Evolutionary conservation across 1,284 basidiomycete species (phyloP), one percentile per base, ranked within the genome.

Genomic region (Rhodotorula sp.): DNA sequence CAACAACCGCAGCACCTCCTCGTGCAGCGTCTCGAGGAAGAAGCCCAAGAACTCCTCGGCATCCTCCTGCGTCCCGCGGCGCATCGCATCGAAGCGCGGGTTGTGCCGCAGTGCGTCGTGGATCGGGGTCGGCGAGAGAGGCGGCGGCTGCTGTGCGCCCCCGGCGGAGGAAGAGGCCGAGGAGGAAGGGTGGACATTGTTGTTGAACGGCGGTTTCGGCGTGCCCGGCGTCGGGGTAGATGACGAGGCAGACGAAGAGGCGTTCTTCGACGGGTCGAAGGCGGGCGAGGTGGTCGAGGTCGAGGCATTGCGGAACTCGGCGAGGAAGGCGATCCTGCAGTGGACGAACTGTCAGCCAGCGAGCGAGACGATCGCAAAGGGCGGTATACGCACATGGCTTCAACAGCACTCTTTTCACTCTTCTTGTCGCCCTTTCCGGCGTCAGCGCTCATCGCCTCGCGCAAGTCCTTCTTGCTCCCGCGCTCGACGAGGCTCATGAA

Each of bases 31-130:
- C 80, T 97, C 94, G 57, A 98, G 85, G 83, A 93, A 95, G 83
- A 97, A 97, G 14, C 96, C 95, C n/a, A 98, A 85, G 82, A 97
- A 99, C 82, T 99, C 96, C 81, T 99, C 95, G 1, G 96, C 96
- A 73, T 99, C 96, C 82, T 99, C 96, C 83, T 99, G 96, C 74
- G 94, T 91, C 0, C 95, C 95, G 48, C 91, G 88, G 86, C 93
- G 84, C 92, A 98, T 97, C 66, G 87, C 88, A 77, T 97, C 93
- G 79, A 98, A 98, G 67, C 92, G 86, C 83, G 92, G 93, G 85
- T 95, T 94, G 82, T 90, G 89, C 82, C 92, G 93, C 87, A 97
- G 90, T n/a, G 93, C 93, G 73, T 95, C 92, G 82, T 97, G 71
- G 45, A 74, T 64, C 34, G 66, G 67, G 2, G 71, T 66, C 21